A percentile compares a stretch with the other conserved stretches of the same genome.
These are phyloP conservation scores for Secale cereale DNA, from an alignment of 176 grass and related monocot genomes.

Conservation along the genomic window DNA sequence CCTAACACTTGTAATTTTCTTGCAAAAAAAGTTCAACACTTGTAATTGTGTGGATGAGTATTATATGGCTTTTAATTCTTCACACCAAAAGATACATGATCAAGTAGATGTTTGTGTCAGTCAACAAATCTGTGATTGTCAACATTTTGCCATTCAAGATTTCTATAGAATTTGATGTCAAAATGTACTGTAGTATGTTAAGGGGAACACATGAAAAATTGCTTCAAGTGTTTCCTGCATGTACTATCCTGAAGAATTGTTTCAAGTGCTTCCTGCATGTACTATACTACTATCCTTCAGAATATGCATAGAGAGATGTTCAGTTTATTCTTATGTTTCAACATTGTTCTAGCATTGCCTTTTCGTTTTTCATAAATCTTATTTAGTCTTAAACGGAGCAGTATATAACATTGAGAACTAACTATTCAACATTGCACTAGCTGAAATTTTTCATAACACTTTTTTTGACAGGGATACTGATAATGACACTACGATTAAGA, in stretches of 20 bases:
- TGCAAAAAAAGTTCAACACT: not conserved
- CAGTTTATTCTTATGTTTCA: constrained; percentile 10
- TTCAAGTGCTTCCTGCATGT: not conserved
- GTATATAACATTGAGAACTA: not conserved
- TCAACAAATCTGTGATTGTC: not conserved
- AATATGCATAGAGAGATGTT: not conserved
- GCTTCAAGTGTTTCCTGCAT: not conserved
- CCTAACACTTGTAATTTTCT: not conserved
- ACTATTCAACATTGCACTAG: not conserved
- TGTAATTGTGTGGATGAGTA: not conserved
- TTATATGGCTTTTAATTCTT: not conserved
- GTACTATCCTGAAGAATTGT: not conserved
- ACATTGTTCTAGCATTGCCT: not conserved
- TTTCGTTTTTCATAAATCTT: constrained; percentile 12
- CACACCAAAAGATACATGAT: not conserved
- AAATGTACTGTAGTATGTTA: not conserved
- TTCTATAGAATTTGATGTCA: not conserved
- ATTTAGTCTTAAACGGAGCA: constrained; percentile 15
- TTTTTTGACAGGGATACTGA: constrained; percentile 45
- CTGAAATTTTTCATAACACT: not conserved
- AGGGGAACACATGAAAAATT: not conserved
- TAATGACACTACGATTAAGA: constrained; percentile 26
- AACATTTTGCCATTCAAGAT: not conserved
- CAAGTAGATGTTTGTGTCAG: constrained; percentile 15
- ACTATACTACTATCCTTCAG: not conserved